Conservation (phyloP, 805 yeast species). For the Cyberlindnera japonica region DNA sequence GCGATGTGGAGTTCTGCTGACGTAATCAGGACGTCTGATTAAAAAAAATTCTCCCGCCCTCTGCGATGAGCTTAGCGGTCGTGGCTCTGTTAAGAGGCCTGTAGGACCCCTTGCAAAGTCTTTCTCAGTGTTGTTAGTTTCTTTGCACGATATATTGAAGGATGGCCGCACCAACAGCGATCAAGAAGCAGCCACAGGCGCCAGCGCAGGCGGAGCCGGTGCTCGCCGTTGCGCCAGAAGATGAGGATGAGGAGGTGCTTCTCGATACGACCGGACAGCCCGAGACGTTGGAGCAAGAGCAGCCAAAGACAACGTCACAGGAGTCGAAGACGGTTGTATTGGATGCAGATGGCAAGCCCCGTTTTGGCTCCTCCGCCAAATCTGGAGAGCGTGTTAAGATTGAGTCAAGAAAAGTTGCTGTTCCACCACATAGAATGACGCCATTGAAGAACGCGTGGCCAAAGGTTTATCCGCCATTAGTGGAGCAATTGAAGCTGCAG, state of each 20-base stretch:
- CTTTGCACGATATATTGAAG: background rate
- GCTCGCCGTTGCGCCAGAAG: constrained; percentile 13
- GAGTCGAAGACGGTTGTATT: constrained; percentile 33
- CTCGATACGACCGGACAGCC: constrained; percentile 35
- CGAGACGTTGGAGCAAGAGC: constrained; percentile 13
- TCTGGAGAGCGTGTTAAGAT: constrained; percentile 62
- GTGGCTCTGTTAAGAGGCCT: background rate
- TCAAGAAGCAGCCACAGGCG: constrained; percentile 18
- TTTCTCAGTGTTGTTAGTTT: background rate
- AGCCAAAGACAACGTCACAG: constrained; percentile 21
- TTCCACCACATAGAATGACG: constrained; percentile 96
- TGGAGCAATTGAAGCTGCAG: constrained; percentile 90
- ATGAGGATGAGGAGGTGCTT: constrained; percentile 36
- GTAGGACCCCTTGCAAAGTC: background rate
- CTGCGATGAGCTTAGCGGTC: background rate
- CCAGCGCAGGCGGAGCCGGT: constrained; percentile 4
- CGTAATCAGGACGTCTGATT: background rate
- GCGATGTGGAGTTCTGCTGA: background rate
- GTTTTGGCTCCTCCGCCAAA: constrained; percentile 68
- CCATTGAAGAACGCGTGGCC: constrained; percentile 90
- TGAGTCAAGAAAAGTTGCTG: constrained; percentile 84
- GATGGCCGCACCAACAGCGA: constrained; percentile 48
- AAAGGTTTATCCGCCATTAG: constrained; percentile 92
- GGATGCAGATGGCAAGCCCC: constrained; percentile 87
- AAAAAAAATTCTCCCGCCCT: background rate